phyloP scores from a whole-genome alignment of 1,139 yeast species.

The Kodamaea sp. region DNA sequence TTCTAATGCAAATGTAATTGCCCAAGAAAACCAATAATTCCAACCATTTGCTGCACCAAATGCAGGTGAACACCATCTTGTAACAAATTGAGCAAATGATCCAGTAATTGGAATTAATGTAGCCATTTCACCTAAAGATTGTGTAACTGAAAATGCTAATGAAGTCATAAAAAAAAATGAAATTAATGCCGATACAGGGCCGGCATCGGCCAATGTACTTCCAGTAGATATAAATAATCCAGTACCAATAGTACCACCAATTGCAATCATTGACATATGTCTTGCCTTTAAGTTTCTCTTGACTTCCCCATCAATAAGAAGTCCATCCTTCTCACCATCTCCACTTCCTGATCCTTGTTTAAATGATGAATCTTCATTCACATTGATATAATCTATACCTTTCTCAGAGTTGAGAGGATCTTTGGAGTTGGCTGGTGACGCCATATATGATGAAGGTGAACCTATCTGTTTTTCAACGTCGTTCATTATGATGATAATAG shows the following conservation, averaged over 20 bases:
- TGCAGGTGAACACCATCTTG: slow-evolving; percentile 66
- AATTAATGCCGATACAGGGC: slow-evolving; percentile 68
- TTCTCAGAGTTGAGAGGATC: slow-evolving; percentile 13
- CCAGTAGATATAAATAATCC: slow-evolving; percentile 61
- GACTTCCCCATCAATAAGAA: slow-evolving; percentile 21
- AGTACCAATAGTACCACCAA: slow-evolving; percentile 62
- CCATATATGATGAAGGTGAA: not conserved
- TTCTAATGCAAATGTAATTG: slow-evolving; percentile 79
- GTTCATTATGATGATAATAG: not conserved
- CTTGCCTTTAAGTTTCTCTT: slow-evolving; percentile 45
- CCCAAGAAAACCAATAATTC: slow-evolving; percentile 87
- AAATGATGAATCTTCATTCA: slow-evolving; percentile 8
- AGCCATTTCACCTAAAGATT: slow-evolving; percentile 74
- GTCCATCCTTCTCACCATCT: not conserved
- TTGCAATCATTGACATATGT: slow-evolving; percentile 27
- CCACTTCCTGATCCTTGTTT: not conserved
- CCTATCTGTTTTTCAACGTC: slow-evolving; percentile 1
- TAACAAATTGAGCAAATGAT: slow-evolving; percentile 51
- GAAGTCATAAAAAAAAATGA: slow-evolving; percentile 66
- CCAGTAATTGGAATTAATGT: slow-evolving; percentile 68
- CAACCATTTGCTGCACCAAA: slow-evolving; percentile 81
- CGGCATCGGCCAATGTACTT: slow-evolving; percentile 54
- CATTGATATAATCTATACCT: slow-evolving; percentile 13
- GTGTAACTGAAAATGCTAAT: slow-evolving; percentile 62
- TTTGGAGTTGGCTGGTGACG: not conserved